Base-by-base conservation (phyloP, 106 monocot species). In the Vanilla planifolia region DNA sequence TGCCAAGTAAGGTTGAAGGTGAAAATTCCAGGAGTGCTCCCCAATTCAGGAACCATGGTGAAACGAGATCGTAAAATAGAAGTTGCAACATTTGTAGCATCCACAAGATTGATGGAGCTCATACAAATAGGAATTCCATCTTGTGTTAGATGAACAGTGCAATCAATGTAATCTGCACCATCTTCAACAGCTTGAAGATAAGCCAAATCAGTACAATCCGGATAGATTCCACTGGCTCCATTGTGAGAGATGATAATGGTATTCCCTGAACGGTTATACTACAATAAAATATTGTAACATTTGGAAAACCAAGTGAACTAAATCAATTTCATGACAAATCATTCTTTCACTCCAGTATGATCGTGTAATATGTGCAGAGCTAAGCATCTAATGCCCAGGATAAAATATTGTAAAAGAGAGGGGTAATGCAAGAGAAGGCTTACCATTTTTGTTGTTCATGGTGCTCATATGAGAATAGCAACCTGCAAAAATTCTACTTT, bases 1-100 rank as follows among this genome's bases (percentile, higher is more conserved):
- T 78, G 73, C 95, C 83, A 95, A 3, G 86, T 90, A 2, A 84
- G 68, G 75, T 95, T 95, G 71, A 90, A 90, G 17, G 86, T 86
- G 51, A 68, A 95, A 44, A 86, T 73, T 26, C 95, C 95, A 48
- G 47, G 33, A 11, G 36, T 53, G 21, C 26, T 57, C 42, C 80
- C 66, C 48, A 93, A 64, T 15, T 77, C 61, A 0, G 76, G 85
- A 14, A 89, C 75, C 20, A 35, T 9, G 11, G 68, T 66, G 27
- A 45, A 8, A 14, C 58, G 59, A 44, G 73, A 59, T 36, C 23
- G 17, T 21, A 78, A 74, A 1, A 59, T 9, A 34, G 95, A 79
- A 23, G 23, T 67, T 27, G 60, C 25, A 32, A 75, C 84, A 29
- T 69, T 80, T 20, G 95, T 95, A 66, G 40, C 42, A n/a, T 34